A percentile compares a stretch with the other conserved stretches of the same genome.
Conservation (phyloP, 768 basidiomycete species). For the Tylopilus sp. region DNA sequence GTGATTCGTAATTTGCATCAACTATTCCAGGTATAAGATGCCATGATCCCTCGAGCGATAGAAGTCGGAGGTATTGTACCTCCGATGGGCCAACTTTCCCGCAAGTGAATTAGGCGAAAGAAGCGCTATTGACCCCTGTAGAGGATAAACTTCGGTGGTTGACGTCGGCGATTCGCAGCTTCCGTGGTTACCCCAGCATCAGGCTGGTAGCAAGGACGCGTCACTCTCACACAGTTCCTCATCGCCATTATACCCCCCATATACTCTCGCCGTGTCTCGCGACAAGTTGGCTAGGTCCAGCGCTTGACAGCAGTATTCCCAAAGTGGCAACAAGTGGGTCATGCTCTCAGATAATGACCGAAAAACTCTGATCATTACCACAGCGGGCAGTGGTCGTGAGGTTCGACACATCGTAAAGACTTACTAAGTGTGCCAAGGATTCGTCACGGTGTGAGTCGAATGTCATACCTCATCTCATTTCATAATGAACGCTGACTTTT, state of each 20-base stretch:
- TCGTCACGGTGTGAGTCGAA: no score
- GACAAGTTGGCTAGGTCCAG: background rate
- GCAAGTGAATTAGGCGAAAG: conserved; percentile 8
- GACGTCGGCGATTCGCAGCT: conserved; percentile 16
- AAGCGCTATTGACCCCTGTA: background rate
- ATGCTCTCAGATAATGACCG: background rate
- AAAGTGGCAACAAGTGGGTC: conserved; percentile 11
- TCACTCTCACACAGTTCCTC: background rate
- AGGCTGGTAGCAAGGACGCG: background rate
- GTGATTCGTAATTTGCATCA: background rate
- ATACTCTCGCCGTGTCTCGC: background rate
- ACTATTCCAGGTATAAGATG: background rate
- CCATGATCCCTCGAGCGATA: conserved; percentile 10
- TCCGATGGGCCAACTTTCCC: conserved; percentile 11
- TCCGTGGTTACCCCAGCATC: conserved; percentile 18
- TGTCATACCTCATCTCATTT: background rate
- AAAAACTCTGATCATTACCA: background rate
- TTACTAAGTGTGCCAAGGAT: background rate
- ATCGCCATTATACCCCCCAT: conserved; percentile 2
- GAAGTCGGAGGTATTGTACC: conserved; percentile 24
- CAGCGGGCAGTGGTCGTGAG: conserved; percentile 1
- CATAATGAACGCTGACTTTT: background rate
- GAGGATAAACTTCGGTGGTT: conserved; percentile 2
- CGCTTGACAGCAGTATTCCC: background rate
- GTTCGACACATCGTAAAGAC: background rate